phyloP scores from a whole-genome alignment of 495 filamentous ascomycete genomes.

The Annulohypoxylon stygium region DNA sequence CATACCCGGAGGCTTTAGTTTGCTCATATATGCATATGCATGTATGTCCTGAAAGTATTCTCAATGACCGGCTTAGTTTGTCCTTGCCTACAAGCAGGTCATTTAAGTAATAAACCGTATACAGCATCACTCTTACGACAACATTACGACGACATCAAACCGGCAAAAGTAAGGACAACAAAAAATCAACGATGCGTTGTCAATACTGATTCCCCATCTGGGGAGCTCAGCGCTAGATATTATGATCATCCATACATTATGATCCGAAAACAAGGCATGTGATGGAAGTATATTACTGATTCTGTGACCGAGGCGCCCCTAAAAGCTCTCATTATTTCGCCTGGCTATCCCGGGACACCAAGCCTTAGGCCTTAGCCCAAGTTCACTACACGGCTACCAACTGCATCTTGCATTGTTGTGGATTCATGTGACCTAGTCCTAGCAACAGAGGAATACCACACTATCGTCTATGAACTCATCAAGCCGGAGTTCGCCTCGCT shows the following conservation, averaged over 20 bases:
- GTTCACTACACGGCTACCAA: neutral
- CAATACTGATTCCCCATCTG: constrained; percentile 22
- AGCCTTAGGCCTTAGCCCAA: neutral
- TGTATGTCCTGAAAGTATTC: constrained; percentile 13
- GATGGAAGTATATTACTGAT: neutral
- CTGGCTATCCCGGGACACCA: neutral
- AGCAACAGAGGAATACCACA: neutral
- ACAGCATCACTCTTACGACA: neutral
- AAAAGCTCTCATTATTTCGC: neutral
- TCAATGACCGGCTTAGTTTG: neutral
- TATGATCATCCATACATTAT: neutral
- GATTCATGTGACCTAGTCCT: constrained; percentile 17
- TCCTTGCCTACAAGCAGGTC: neutral
- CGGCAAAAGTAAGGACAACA: neutral
- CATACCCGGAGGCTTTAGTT: constrained; percentile 27
- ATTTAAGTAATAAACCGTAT: neutral
- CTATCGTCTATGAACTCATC: neutral
- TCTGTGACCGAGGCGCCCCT: neutral
- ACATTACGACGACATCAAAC: neutral
- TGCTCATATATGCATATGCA: constrained; percentile 24
- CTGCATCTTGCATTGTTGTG: constrained; percentile 2
- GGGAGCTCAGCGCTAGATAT: constrained; percentile 18
- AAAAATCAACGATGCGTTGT: neutral
- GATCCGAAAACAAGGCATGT: neutral
- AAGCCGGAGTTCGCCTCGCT: neutral